Evolutionary conservation across 208 protist species (phyloP).

Genomic region (Vickermania spadyakhi): DNA sequence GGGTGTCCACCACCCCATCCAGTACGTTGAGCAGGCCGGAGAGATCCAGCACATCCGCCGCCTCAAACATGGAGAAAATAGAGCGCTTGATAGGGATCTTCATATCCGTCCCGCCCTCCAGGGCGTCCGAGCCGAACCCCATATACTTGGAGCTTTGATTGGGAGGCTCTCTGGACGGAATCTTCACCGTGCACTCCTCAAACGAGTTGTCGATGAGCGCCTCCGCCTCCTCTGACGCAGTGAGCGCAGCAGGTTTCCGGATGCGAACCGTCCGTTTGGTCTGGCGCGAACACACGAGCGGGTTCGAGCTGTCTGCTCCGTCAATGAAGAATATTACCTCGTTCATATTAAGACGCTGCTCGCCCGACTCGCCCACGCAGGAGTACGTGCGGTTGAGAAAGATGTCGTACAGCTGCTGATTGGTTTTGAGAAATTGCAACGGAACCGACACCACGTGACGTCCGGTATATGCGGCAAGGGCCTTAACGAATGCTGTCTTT

Average conservation of each 20-base stretch:
- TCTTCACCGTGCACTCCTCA: conserved; percentile 10
- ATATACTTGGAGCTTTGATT: conserved; percentile 1
- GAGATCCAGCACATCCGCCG: conserved; percentile 63
- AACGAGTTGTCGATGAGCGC: conserved; percentile 10
- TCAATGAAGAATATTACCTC: conserved; percentile 86
- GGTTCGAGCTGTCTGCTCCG: conserved; percentile 60
- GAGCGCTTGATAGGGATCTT: conserved; percentile 3
- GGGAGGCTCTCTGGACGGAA: neutral
- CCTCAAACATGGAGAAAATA: conserved; percentile 27
- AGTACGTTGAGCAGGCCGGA: conserved; percentile 86
- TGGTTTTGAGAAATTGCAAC: conserved; percentile 61
- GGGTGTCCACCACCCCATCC: conserved; percentile 84
- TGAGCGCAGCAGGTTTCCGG: conserved; percentile 15
- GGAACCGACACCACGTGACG: conserved; percentile 75
- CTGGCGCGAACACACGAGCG: conserved; percentile 60
- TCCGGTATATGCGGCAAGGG: conserved; percentile 98
- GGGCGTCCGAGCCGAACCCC: neutral
- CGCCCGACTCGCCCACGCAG: conserved; percentile 41
- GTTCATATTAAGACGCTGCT: conserved; percentile 33
- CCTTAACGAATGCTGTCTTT: conserved; percentile 98
- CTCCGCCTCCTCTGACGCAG: neutral
- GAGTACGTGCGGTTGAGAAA: conserved; percentile 55
- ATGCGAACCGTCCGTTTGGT: conserved; percentile 19
- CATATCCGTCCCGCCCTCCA: conserved; percentile 1
- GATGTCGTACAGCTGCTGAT: conserved; percentile 87